Evolutionary conservation across 2,329 filamentous ascomycete species (phyloP).

Genomic region (Penicillium frequentans): DNA sequence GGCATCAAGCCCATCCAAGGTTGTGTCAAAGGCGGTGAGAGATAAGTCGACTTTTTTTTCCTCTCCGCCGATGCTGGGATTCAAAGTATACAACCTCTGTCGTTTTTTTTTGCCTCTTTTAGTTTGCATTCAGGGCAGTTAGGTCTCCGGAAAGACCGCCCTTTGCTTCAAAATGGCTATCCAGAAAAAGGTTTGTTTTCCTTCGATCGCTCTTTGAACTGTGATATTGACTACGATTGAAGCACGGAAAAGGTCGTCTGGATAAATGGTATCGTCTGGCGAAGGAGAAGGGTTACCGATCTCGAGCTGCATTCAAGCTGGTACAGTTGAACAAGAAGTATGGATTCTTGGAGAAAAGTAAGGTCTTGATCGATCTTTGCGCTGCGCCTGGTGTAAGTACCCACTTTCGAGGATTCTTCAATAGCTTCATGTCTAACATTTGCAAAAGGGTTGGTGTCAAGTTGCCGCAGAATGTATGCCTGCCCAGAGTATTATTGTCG

Average conservation of each 20-base stretch:
- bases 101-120: constrained; percentile 9
- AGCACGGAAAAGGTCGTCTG: constrained; percentile 93
- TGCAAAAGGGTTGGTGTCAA: constrained; percentile 77
- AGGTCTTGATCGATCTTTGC: constrained; percentile 94
- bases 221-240: constrained; percentile 30
- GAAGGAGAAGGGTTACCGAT: constrained; percentile 96
- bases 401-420: background rate
- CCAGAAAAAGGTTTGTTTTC: constrained; percentile 73
- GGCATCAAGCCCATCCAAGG: constrained; percentile 11
- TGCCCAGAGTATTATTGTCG: constrained; percentile 81
- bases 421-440: constrained; percentile 20
- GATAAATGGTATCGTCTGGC: constrained; percentile 99
- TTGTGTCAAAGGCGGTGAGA: constrained; percentile 18
- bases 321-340: constrained; percentile 99
- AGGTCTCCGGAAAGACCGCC: constrained; percentile 27
- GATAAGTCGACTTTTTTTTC: constrained; percentile 29
- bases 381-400: constrained; percentile 81
- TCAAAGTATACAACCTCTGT: constrained; percentile 17
- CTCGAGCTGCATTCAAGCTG: constrained; percentile 94
- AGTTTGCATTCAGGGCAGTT: constrained; percentile 17
- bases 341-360: constrained; percentile 95
- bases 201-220: background rate
- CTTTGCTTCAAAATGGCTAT: constrained; percentile 70
- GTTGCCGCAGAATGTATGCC: constrained; percentile 96
- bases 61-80: constrained; percentile 11